These are phyloP conservation scores for Tolypocladium amazonense DNA, from an alignment of 2,329 filamentous ascomycete species.

Conservation along the genomic window DNA sequence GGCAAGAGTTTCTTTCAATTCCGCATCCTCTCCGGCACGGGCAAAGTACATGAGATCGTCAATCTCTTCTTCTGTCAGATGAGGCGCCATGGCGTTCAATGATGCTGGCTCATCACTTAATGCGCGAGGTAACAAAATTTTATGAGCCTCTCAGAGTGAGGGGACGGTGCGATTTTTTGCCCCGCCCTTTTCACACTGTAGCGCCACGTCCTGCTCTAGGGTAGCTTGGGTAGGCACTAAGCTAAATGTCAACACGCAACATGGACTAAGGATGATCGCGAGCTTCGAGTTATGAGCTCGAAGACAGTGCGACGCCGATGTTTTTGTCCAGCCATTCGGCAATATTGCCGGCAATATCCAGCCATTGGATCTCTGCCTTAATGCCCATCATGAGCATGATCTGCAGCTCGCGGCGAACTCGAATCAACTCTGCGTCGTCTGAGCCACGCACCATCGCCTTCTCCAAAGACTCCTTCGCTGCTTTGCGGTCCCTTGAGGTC, in stretches of 20 bases:
- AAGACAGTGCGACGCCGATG: conserved; percentile 12
- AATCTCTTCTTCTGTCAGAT: conserved; percentile 66
- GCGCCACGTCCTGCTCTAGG: not conserved
- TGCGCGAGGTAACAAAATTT: conserved; percentile 15
- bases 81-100: conserved; percentile 30
- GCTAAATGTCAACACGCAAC: not conserved
- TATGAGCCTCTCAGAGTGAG: conserved; percentile 18
- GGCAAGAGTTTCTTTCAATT: conserved; percentile 50
- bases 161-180: conserved; percentile 24
- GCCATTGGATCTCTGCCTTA: conserved; percentile 68
- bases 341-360: conserved; percentile 46
- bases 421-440: conserved; percentile 19
- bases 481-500: conserved; percentile 44
- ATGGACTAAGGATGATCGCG: no score
- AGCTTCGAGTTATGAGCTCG: not conserved
- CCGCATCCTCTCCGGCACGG: conserved; percentile 63
- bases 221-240: not conserved
- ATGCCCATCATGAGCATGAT: conserved; percentile 62
- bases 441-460: conserved; percentile 20
- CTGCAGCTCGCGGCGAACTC: conserved; percentile 50
- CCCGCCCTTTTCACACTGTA: conserved; percentile 27
- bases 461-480: conserved; percentile 42
- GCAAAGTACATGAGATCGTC: conserved; percentile 88
- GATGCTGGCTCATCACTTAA: conserved; percentile 1
- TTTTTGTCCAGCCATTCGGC: conserved; percentile 37